These are phyloP conservation scores for Alternaria brassicae DNA, from an alignment of 2,329 filamentous ascomycete genomes.

Conservation along the genomic window DNA sequence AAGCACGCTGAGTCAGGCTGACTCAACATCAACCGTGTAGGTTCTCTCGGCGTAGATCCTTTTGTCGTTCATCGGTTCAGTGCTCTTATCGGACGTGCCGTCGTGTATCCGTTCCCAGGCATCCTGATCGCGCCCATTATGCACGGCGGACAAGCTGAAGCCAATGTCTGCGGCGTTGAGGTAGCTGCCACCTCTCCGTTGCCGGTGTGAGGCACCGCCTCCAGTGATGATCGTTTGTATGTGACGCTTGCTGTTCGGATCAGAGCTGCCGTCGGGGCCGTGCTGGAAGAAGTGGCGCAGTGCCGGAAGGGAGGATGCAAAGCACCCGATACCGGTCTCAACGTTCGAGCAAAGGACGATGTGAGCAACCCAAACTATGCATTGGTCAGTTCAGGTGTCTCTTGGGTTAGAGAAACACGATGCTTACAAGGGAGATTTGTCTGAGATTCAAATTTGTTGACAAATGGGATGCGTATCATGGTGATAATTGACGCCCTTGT, in stretches of 20 bases:
- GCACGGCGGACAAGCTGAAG: conserved; percentile 22
- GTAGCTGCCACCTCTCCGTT: conserved; percentile 9
- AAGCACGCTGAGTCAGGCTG: not conserved
- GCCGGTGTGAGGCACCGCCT: not conserved
- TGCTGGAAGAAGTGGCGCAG: conserved; percentile 25
- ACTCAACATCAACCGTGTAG: conserved; percentile 25
- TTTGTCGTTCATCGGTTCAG: conserved; percentile 19
- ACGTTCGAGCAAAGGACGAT: conserved; percentile 34
- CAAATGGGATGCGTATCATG: conserved; percentile 31
- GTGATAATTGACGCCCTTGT: conserved; percentile 27
- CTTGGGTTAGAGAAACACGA: not conserved
- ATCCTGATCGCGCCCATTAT: conserved; percentile 21
- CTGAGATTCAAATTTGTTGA: conserved; percentile 28
- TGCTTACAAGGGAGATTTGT: conserved; percentile 27
- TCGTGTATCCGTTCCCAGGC: conserved; percentile 29
- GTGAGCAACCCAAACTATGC: conserved; percentile 30
- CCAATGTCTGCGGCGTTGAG: conserved; percentile 18
- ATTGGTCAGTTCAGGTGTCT: not conserved
- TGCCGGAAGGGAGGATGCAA: conserved; percentile 29
- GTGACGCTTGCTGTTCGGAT: conserved; percentile 7
- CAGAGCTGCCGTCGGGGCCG: conserved; percentile 18
- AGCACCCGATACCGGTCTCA: conserved; percentile 33
- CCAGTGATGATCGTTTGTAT: not conserved
- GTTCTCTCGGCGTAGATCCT: conserved; percentile 20
- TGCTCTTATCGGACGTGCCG: conserved; percentile 24